A percentile compares a stretch with the other conserved stretches of the same genome.
Conservation (phyloP, 2,329 filamentous ascomycete species). For the Penicillium digitatum region DNA sequence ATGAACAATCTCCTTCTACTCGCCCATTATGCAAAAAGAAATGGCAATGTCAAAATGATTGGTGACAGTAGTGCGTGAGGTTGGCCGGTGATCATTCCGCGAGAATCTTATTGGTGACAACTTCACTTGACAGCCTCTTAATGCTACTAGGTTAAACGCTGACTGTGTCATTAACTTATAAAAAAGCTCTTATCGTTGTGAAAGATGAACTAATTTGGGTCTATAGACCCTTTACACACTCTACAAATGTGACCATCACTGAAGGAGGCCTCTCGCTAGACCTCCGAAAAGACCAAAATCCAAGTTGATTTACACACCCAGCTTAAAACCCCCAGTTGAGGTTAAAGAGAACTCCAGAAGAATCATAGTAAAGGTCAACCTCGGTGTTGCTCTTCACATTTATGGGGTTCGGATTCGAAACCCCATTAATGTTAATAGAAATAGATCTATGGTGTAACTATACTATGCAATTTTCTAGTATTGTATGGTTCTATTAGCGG, state of each 20-base stretch:
- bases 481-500: too few species aligned
- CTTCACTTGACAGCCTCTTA: neutral
- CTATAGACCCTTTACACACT: neutral
- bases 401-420: slow-evolving; percentile 19
- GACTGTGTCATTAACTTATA: neutral
- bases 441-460: too few species aligned
- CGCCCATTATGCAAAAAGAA: neutral
- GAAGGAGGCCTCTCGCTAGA: neutral
- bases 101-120: neutral
- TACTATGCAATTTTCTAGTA: too few species aligned
- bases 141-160: neutral
- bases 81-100: neutral
- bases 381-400: slow-evolving; percentile 22
- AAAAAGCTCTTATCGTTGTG: too few species aligned
- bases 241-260: neutral
- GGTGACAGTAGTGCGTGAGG: neutral
- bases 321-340: slow-evolving; percentile 39
- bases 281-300: neutral
- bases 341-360: slow-evolving; percentile 27
- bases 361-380: slow-evolving; percentile 35
- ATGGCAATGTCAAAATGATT: neutral
- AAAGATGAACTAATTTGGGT: neutral
- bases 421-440: too few species aligned
- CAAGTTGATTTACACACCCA: slow-evolving; percentile 1
- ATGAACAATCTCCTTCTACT: neutral